Evolutionary conservation across 345 rosid species (phyloP), one percentile per base, ranked within the genome.

Genomic region (Salix arbutifolia): DNA sequence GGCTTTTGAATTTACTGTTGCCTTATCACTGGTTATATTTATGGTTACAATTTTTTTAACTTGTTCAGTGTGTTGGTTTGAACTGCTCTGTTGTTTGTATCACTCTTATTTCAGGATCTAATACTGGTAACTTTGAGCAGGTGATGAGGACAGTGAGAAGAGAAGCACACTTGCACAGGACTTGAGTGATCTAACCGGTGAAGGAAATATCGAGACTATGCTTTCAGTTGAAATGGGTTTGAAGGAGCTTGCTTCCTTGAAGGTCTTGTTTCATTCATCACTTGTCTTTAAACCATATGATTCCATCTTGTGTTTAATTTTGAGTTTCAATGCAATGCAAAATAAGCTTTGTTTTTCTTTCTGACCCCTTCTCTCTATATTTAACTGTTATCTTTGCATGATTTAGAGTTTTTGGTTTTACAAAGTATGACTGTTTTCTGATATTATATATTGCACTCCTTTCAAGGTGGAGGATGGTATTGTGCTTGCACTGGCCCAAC

Each of bases 191-290:
- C 80, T 96, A 76, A 89, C 91, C 0, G 98, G 98, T 80, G 99
- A 96, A 87, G 98, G 98, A 80, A 96, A 94, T 86, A 94, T 96
- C 38, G 99, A 96, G 89, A 92, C 91, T 76, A 92, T 94, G 97
- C 98, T 94, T 71, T 92, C 97, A 56, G 97, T 96, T 80, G 97
- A 92, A 85, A 96, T 96, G 98, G 98, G 95, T 76, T 84, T 96
- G 83, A 88, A 93, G 84, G 97, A 96, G 83, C 83, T 94, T 83
- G 91, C 97, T 21, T 89, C 94, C 69, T 83, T 96, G 80, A 96
- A 96, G 97, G 99, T 96, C 83, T 44, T 28, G 65, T 67, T 28
- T 68, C 19, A 69, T 69, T 8, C 72, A 44, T 70, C 61, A 17
- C 26, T 53, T 75, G 10, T 60, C 14, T 70, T 65, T 30, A 9